Conservation (phyloP, 805 yeast species). For the Sugiyamaella floridensis region DNA sequence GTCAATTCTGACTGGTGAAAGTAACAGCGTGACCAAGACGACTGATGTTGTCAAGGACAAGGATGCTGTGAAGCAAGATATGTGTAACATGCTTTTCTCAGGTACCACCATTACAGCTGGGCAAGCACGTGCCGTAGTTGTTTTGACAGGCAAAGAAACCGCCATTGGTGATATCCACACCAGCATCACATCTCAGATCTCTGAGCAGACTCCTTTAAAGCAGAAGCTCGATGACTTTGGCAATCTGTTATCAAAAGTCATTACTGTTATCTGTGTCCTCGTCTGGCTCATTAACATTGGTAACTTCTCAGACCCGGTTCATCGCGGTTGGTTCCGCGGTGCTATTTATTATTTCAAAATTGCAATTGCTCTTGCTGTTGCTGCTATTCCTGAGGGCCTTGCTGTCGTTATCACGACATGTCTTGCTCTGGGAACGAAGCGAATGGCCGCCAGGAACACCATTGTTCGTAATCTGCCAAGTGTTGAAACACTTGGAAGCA, state of each 20-base stretch:
- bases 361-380: slow-evolving; percentile 93
- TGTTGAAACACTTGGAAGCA: slow-evolving; percentile 21
- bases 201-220: slow-evolving; percentile 95
- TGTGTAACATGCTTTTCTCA: slow-evolving; percentile 81
- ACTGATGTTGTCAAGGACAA: slow-evolving; percentile 82
- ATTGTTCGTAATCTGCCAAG: slow-evolving; percentile 63
- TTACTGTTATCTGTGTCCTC: slow-evolving; percentile 77
- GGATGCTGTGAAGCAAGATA: slow-evolving; percentile 50
- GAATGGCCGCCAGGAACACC: slow-evolving; percentile 92
- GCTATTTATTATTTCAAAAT: slow-evolving; percentile 93
- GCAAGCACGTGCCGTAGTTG: slow-evolving; percentile 83
- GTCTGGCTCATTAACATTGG: slow-evolving; percentile 78
- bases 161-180: slow-evolving; percentile 90
- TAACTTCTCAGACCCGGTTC: slow-evolving; percentile 38
- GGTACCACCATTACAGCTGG: slow-evolving; percentile 96
- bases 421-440: slow-evolving; percentile 84
- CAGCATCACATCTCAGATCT: slow-evolving; percentile 75
- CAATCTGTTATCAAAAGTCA: slow-evolving; percentile 72
- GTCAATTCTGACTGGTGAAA: slow-evolving; percentile 91
- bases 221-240: slow-evolving; percentile 91
- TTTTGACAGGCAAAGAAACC: slow-evolving; percentile 79
- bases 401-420: slow-evolving; percentile 97
- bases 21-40: slow-evolving; percentile 73
- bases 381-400: slow-evolving; percentile 97
- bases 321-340: slow-evolving; percentile 62